Evolutionary conservation across 1,139 yeast genomes (phyloP), one percentile per base, ranked within the genome.

Genomic region (Suhomyces bribrorum): DNA sequence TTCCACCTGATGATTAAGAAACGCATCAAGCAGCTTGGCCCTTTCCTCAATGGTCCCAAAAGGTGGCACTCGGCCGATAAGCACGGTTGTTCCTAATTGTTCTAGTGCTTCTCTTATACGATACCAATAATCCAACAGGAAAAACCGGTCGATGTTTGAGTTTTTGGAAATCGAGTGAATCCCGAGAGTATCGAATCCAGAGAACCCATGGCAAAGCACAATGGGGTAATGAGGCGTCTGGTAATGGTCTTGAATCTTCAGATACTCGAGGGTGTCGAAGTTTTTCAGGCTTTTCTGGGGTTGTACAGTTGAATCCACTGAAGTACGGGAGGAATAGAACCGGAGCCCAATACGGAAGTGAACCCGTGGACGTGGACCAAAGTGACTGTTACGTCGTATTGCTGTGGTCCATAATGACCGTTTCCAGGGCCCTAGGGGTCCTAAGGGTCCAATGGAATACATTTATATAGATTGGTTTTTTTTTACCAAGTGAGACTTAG

Each of bases 21-120:
- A 79, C 5, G 60, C 54, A 50, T 83, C 74, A 44, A 89, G 64
- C 14, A 66, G 65, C n/a, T 52, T 47, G 0, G 96, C 94, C 40
- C 97, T 61, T 16, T 77, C 79, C 50, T 80, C 77, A 32, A 89
- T 84, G 5, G 83, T 70, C 0, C 88, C 95, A 59, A 85, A 85
- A 0, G 95, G 85, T 0, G 96, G 92, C 0, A 89, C 96, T 48
- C 74, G 79, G 3, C 92, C 88, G 1, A 83, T 80, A 34, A 83
- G 60, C 0, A 86, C 94, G 0, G 74, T 73, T 32, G 86, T 77
- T 0, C 96, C 96, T 17, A 77, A 66, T 0, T 60, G 56, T 37
- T 74, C 75, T 23, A 89, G 59, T 0, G 81, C 80, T 26, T 77
- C 77, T 49, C 76, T 77, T 20, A 89, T 81, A 0, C 96, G 96